Conservation (phyloP, 805 yeast species). For the Pichia gijzeniarum region DNA sequence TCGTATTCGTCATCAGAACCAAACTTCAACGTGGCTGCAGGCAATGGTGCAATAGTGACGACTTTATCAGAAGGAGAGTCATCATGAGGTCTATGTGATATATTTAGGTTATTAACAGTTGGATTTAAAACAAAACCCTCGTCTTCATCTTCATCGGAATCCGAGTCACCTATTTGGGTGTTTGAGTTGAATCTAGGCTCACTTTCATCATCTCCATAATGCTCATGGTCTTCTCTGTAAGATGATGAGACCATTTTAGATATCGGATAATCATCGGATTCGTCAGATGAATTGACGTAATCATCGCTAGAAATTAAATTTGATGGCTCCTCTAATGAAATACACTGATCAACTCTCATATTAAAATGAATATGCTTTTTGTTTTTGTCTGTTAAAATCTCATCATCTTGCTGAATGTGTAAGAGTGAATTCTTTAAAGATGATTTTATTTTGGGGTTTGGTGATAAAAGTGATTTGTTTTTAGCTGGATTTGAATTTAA, state of each 20-base stretch:
- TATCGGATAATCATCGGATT: constrained; percentile 19
- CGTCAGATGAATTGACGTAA: constrained; percentile 19
- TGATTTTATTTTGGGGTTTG: constrained; percentile 11
- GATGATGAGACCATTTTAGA: constrained; percentile 8
- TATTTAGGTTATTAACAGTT: constrained; percentile 14
- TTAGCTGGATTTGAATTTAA: constrained; percentile 9
- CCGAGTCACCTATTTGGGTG: constrained; percentile 4
- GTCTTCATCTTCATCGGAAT: constrained; percentile 21
- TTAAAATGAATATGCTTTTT: constrained; percentile 85
- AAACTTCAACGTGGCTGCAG: constrained; percentile 82
- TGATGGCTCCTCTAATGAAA: constrained; percentile 48
- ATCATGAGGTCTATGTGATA: constrained; percentile 24
- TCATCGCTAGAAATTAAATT: neutral
- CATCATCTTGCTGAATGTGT: constrained; percentile 8
- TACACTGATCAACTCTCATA: constrained; percentile 91
- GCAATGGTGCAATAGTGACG: constrained; percentile 70
- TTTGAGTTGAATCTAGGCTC: neutral
- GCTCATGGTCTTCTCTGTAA: constrained; percentile 8
- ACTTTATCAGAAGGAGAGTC: constrained; percentile 2
- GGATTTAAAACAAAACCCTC: constrained; percentile 24
- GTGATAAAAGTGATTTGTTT: constrained; percentile 1
- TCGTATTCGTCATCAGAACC: constrained; percentile 58
- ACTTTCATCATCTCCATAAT: constrained; percentile 15
- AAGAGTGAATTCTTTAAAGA: constrained; percentile 13
- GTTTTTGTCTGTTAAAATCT: constrained; percentile 21